Evolutionary conservation across 495 filamentous ascomycete species (phyloP), one percentile per base, ranked within the genome.

Genomic region (Hypoxylon intermedium): DNA sequence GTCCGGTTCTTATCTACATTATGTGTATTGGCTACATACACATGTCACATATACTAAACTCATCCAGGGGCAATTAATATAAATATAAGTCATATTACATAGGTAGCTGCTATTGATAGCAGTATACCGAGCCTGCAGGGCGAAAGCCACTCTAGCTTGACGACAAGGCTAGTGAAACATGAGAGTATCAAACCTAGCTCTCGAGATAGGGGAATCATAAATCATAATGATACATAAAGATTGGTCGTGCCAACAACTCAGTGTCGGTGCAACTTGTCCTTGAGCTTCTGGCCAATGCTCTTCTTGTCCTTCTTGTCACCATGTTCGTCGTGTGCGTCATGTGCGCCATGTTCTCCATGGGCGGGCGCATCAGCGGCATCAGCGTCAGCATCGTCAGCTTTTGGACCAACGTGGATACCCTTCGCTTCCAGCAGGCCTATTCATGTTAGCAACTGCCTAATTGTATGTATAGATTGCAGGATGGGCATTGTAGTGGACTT

Each of bases 341-440:
- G 24, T 26, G 24, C 71, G 0, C n/a, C n/a, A n/a, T n/a, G n/a
- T n/a, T 67, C 68, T 6, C 60, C 37, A 2, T 63, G 24, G 3
- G 24, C 60, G 33, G 70, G 61, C 13, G 71, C 60, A 0, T 65
- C 68, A 34, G 73, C 71, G 41, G 71, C 70, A 21, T 73, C 67
- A 46, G 70, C 74, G 34, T 15, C 30, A 9, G 2, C 9, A 18
- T 40, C 26, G n/a, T 4, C 34, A 4, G 5, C 34, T n/a, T 48
- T 44, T 1, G 44, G 2, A 18, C 15, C 37, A 15, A 12, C 12
- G 26, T 74, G 72, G 3, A 81, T 57, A 9, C 76, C 77, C 52
- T 77, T 78, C 44, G 73, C 55, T 46, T 76, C 78, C 37, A 80
- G 65, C 5, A 81, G 58, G 3, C 76, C 78, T 80, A 45, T 18